Conservation (phyloP, 2,329 filamentous ascomycete genomes). For the Cyclaneusma minus region DNA sequence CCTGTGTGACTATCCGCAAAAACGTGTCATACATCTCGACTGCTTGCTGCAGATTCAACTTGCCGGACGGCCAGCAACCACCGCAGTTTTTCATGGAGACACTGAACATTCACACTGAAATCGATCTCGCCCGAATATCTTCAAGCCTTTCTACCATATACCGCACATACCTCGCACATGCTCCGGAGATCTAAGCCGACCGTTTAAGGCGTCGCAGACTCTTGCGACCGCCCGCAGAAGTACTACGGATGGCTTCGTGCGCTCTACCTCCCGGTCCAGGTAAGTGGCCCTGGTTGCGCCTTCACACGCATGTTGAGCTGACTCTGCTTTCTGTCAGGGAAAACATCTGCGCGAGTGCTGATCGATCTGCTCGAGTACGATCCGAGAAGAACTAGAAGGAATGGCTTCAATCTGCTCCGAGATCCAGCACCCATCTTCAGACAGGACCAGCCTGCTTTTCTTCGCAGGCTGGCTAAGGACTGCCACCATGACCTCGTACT, state of each 20-base stretch:
- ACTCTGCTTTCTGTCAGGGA: slow-evolving; percentile 21
- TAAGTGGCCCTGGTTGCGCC: slow-evolving; percentile 1
- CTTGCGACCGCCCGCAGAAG: slow-evolving; percentile 1
- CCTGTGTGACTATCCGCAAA: too few relatives aligned
- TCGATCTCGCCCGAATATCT: too few relatives aligned
- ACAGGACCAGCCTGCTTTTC: slow-evolving; percentile 10
- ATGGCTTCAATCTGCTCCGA: slow-evolving; percentile 33
- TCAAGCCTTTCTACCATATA: too few relatives aligned
- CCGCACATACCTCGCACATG: too few relatives aligned
- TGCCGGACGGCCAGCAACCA: too few relatives aligned
- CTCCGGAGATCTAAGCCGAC: too few relatives aligned
- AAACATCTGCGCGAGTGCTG: slow-evolving; percentile 31
- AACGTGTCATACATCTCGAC: too few relatives aligned
- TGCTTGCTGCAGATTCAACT: too few relatives aligned
- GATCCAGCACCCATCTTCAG: slow-evolving; percentile 37
- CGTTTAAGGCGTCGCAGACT: too few relatives aligned
- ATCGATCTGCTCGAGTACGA: slow-evolving; percentile 28
- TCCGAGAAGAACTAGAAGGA: slow-evolving; percentile 16
- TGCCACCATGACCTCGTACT: slow-evolving; percentile 44
- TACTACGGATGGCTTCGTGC: neutral
- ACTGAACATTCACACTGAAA: too few relatives aligned
- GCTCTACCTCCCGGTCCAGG: slow-evolving; percentile 3
- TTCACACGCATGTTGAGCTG: slow-evolving; percentile 3
- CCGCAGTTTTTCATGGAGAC: too few relatives aligned
- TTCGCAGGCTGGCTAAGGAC: slow-evolving; percentile 21